Evolutionary conservation across 2,329 filamentous ascomycete species (phyloP), one percentile per base, ranked within the genome.

Genomic region (Elsinoe necatrix): DNA sequence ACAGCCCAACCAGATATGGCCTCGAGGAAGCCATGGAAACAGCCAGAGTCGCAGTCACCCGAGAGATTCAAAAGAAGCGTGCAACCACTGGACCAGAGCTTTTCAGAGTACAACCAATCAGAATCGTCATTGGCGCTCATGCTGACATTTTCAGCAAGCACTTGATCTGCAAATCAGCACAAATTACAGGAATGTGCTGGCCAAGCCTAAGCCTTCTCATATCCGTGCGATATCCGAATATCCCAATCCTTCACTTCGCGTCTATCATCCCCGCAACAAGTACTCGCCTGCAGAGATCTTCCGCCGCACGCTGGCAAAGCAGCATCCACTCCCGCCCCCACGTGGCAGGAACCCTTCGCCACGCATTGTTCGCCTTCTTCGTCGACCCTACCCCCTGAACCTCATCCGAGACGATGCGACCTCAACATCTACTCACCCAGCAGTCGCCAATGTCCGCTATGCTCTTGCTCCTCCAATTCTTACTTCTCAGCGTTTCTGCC

Each of bases 1-100:
- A 61, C 43, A 61, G 60, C 45, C 60, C 60, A 25, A 61, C 58
- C 34, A 59, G 59, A 35, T 61, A 61, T 37, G 60, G 60, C 14
- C 43, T 61, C 11, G 29, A 56, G 16, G 54, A 56, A 25, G 54
- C 54, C 8, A 56, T 56, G 54, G 54, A 56, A 23, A 48, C 25
- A 11, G 54, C 41, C 27, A 23, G 54, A 9, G 54, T 56, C n/a
- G 41, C 42, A 2, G 54, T 56, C 2, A 35, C 41, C 4, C 54
- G 54, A 34, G 54, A 56, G 18, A 48, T 56, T 6, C 54, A 56
- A n/a, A 56, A 56, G 57, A 60, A 60, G 29, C 54, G 58, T 41
- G 54, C 54, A 3, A 37, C 41, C 3, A 59, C 57, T 2, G 59
- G 59, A 21, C 57, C 59, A 34, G 57, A 56, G n/a, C 43, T 60